Base-by-base conservation (phyloP, 345 rosid species). In the Rhizophora mangle region DNA sequence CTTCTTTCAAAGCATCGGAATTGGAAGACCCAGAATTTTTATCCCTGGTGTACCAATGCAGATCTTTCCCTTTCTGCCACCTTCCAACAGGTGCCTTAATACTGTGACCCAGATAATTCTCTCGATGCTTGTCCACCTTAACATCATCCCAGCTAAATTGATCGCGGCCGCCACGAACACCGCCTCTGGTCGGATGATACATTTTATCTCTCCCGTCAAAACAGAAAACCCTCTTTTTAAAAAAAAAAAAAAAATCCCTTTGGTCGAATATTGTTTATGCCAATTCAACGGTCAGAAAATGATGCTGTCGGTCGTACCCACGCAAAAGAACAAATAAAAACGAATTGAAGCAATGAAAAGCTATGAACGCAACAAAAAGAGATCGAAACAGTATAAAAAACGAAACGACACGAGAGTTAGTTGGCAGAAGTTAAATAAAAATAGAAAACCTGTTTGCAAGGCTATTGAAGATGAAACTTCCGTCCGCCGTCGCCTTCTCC, bases 51-150 rank as follows among this genome's bases (percentile, higher is more conserved):
- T 91, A 95, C 99, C 99, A 95, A 76, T 88, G 82, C 39, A 90
- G 88, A 86, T 95, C 99, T 83, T 91, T 95, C 68, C 99, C 97
- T 90, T 90, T 95, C 74, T 92, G 97, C 96, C 97, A 95, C 84
- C 98, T 84, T 63, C 98, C 98, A 75, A 91, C 96, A 60, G 98
- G 92, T 5, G 97, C 98, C 81, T 89, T 91, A 79, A 94, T 18
- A 71, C 98, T 94, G 75, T 94, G 96, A 73, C 99, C 97, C 37
- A 90, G 77, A 80, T 87, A 95, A 76, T 95, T 95, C 89, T 95
- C 99, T 26, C 96, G 77, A 72, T 90, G 88, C 72, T 93, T 93
- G 75, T 93, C 98, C 34, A 75, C 96, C 80, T 90, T 93, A 59
- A 93, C 98, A 49, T 93, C 98, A 20, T 93, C 96, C 98, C 96